Percentiles rank a stretch among this genome's conserved stretches.
Conservation (phyloP, 805 yeast genomes). For the Komagataella populi region DNA sequence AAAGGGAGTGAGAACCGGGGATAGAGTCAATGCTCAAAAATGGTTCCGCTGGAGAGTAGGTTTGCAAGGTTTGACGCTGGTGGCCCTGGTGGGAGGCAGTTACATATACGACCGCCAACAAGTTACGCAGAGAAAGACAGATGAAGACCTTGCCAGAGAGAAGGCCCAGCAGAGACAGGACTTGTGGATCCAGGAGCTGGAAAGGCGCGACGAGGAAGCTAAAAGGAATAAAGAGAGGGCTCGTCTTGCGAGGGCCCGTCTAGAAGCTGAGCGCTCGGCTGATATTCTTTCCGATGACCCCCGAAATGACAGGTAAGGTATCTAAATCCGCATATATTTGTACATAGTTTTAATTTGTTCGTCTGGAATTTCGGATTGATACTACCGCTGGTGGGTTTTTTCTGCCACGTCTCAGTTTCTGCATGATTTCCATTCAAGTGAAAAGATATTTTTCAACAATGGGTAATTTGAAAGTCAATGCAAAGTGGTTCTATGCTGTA, state of each 20-base stretch:
- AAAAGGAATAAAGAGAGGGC: constrained; percentile 58
- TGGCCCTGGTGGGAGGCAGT: constrained; percentile 76
- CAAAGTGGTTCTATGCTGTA: constrained; percentile 72
- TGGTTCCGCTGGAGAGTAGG: constrained; percentile 88
- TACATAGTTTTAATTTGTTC: not conserved
- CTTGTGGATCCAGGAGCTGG: constrained; percentile 84
- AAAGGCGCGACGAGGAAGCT: constrained; percentile 67
- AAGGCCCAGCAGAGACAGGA: constrained; percentile 79
- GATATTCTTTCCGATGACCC: not conserved
- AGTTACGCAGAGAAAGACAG: constrained; percentile 28
- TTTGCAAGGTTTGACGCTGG: constrained; percentile 71
- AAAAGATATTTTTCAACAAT: not conserved
- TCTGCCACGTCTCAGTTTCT: not conserved
- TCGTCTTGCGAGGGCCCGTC: constrained; percentile 31
- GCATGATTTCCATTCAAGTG: not conserved
- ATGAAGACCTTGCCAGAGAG: constrained; percentile 54
- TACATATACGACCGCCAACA: constrained; percentile 43
- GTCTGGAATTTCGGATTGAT: not conserved
- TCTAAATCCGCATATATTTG: not conserved
- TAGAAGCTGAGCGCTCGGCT: not conserved
- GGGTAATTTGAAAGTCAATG: not conserved
- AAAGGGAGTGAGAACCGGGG: constrained; percentile 58
- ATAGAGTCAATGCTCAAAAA: constrained; percentile 62
- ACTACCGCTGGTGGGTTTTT: not conserved
- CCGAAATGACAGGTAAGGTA: not conserved